These are phyloP conservation scores for Penicillium soppii DNA, from an alignment of 495 filamentous ascomycete species.

Conservation along the genomic window DNA sequence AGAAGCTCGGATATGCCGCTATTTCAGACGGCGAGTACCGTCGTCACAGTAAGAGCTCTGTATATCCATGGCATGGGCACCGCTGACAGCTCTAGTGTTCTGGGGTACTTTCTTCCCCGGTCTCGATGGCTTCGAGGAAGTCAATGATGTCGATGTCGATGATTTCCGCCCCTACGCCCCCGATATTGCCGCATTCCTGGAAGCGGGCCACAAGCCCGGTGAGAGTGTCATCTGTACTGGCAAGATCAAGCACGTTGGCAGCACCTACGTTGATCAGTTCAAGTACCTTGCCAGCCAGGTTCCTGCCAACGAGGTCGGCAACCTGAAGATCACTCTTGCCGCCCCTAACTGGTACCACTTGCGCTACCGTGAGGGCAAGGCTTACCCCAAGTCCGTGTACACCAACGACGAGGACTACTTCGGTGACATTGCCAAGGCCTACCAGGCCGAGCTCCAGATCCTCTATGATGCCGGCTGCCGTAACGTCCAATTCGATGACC, in stretches of 20 bases:
- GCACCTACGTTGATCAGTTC: constrained; percentile 63
- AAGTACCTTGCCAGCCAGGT: constrained; percentile 65
- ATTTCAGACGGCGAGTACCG: constrained; percentile 77
- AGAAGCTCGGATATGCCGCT: constrained; percentile 63
- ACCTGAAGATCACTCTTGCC: constrained; percentile 71
- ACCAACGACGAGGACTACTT: constrained; percentile 69
- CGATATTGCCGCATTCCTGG: constrained; percentile 72
- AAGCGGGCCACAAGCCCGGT: constrained; percentile 69
- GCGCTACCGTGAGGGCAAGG: constrained; percentile 66
- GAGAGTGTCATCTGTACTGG: constrained; percentile 71
- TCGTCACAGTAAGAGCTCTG: constrained; percentile 53
- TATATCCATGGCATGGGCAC: background rate
- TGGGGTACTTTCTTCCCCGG: constrained; percentile 77
- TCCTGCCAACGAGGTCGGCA: constrained; percentile 56
- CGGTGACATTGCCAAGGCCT: constrained; percentile 70
- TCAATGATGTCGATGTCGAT: constrained; percentile 54
- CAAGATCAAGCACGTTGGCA: constrained; percentile 67
- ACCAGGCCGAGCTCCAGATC: constrained; percentile 63
- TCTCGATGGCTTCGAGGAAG: constrained; percentile 67
- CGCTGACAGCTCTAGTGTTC: constrained; percentile 46
- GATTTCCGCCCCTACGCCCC: constrained; percentile 77
- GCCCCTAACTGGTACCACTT: constrained; percentile 75
- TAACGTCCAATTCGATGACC: constrained; percentile 76
- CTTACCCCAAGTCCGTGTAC: constrained; percentile 67
- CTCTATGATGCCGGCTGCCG: constrained; percentile 68